These are phyloP conservation scores for Dinochytrium kinnereticum DNA, from an alignment of 371 early-diverging fungal genomes.

Conservation along the genomic window DNA sequence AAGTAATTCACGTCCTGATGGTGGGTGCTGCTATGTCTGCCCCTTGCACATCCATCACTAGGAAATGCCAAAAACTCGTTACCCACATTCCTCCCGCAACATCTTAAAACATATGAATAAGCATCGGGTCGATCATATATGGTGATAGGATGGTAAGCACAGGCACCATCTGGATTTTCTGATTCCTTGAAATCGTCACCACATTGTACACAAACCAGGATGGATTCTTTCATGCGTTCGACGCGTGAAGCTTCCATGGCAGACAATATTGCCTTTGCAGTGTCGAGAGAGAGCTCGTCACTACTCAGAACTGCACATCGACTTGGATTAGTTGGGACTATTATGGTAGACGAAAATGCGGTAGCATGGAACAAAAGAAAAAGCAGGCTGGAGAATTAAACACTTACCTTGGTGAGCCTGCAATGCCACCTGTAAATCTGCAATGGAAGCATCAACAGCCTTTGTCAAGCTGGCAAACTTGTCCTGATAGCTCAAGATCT, in stretches of 20 bases:
- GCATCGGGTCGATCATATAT: neutral
- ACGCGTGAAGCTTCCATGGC: slow-evolving; percentile 8
- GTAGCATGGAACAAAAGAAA: no score
- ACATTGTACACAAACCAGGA: slow-evolving; percentile 6
- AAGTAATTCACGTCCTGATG: neutral
- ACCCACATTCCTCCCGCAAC: neutral
- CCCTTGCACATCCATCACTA: slow-evolving; percentile 1
- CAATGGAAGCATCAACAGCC: neutral
- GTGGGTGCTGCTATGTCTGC: neutral
- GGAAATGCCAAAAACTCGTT: slow-evolving; percentile 8
- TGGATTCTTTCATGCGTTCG: neutral
- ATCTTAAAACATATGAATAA: slow-evolving; percentile 5
- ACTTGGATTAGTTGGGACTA: neutral
- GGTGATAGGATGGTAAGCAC: neutral
- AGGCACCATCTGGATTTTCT: slow-evolving; percentile 6
- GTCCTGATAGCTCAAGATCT: slow-evolving; percentile 15
- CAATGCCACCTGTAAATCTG: slow-evolving; percentile 12
- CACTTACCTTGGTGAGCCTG: slow-evolving; percentile 3
- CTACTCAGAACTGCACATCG: neutral
- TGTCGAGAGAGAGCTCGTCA: neutral
- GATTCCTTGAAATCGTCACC: slow-evolving; percentile 2
- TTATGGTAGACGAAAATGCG: neutral
- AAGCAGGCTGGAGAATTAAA: neutral
- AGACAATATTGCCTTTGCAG: neutral
- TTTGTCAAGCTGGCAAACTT: neutral